Evolutionary conservation across 441 rosid species (phyloP), one percentile per base, ranked within the genome.

Genomic region (Pelargonium australe): DNA sequence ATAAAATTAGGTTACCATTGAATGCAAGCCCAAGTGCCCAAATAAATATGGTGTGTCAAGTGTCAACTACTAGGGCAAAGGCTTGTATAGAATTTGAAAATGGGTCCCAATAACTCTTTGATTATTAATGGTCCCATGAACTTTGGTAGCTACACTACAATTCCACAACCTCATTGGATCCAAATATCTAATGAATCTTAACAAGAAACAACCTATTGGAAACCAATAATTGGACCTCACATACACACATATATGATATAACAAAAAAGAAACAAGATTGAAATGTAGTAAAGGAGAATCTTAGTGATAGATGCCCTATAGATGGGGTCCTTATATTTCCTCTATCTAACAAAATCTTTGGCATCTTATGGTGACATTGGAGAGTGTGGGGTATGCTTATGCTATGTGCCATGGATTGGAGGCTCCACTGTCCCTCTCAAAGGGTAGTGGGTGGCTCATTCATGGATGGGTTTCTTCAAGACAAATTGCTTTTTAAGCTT

Each of bases 271-370:
- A 68, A 40, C 14, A 13, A 37, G 4, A 71, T 16, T 13, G 51
- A 23, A 16, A 64, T 37, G 43, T 49, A 65, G 9, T 40, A 43
- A 63, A 62, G 65, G 72, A 70, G 66, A 63, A 79, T 79, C 74
- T 76, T 70, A 20, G 1, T 66, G 58, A 25, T 68, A 61, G 71
- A 68, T 41, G 60, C 64, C 58, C 57, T 49, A 49, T 28, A 63
- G 17, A 72, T 23, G 70, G 72, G 70, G 57, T 55, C 76, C 72
- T 66, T 60, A 65, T 45, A 69, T 55, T 72, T 69, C 69, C 70
- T 68, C 68, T 47, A 72, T 70, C 75, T 68, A 80, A 75, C 70
- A 75, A 80, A 51, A 81, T 69, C 72, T 75, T 73, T 49, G 78
- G 73, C 65, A 58, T 73, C n/a, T 64, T 51, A 4, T 20, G 57